Evolutionary conservation across 768 basidiomycete genomes (phyloP), one percentile per base, ranked within the genome.

Genomic region (Trametes cinnabarina): DNA sequence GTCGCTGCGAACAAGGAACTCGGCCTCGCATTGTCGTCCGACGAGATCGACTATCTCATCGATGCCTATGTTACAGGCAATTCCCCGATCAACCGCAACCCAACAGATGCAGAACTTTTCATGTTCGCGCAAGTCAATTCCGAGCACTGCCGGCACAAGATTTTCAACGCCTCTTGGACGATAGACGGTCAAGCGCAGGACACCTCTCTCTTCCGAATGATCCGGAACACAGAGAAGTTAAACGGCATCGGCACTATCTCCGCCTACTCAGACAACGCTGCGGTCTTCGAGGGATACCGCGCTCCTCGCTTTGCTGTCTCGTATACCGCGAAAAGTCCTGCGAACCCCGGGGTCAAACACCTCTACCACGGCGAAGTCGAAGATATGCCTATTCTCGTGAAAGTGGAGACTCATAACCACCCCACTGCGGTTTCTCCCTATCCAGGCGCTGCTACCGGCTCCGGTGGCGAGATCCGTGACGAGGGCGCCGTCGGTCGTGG

Each of bases 41-140:
- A 94, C 54, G 97, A 99, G 71, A 91, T 98, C 60, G 83, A 88
- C 65, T 99, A 98, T 73, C 85, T 98, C 62, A 82, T 97, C 62
- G 80, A 90, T 51, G 94, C 91, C 11, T 99, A 94, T 72, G 79
- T 91, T 25, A 78, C 87, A n/a, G 88, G 89, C 5, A 57, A 76
- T 5, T 69, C 78, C 12, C 80, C 89, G 1, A 84, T 90, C 71
- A 78, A 79, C 47, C 85, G 95, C 34, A 88, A 93, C 69, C 97
- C 96, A 8, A 97, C 92, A 37, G 97, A 98, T 69, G 95, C 96
- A 3, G 97, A 99, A 71, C 79, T 99, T 8, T 99, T 99, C 82
- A 99, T 98, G 97, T 99, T 98, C 72, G 96, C 97, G 3, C 97
- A 99, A 69, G 96, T 99, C 71, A 99, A 99, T 76, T 98, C 95